Base-by-base conservation (phyloP, 495 filamentous ascomycete genomes). In the Podospora comata region DNA sequence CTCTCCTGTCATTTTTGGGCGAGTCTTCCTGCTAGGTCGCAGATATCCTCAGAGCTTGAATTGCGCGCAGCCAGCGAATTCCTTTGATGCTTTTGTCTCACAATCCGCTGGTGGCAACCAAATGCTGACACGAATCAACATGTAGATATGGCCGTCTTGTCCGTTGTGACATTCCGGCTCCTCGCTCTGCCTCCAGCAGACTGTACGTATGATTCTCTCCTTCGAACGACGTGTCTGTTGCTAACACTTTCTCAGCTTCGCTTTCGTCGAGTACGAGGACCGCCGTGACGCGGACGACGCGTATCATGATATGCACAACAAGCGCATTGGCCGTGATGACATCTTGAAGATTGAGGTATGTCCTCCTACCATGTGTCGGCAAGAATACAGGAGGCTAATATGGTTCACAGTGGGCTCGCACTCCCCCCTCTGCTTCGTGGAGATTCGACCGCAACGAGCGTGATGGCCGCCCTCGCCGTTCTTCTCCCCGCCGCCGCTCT, bases 221-320 rank as follows among this genome's bases (percentile, higher is more conserved):
- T 58, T 20, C 7, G 30, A 7, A 9, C 13, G 39, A 2, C 39
- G 15, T 48, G 39, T 44, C 64, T 54, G 34, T 60, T 15, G 5
- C 11, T 48, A 48, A 48, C 39, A 13, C 23, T 4, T 56, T 6
- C 68, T 5, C 72, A 99, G 95, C 68, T 99, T 99, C 79, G 95
- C 95, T 19, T 99, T 99, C 81, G 95, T 99, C 64, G 95, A 99
- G 81, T 99, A 99, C 79, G 95, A 99, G 83, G 96, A 93, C 79
- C 93, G 95, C 73, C 96, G 95, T 73, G 95, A 99, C 85, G 93
- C 95, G 59, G 95, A 99, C 82, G 95, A 99, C 85, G 95, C 95
- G 39, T 99, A 99, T 77, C 93, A 98, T 80, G 95, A 99, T 80
- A 98, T 99, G 96, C 95, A 99, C 79, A 97, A 97, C 83, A 97